Conservation (phyloP, 441 rosid species). For the Erodium texanum region DNA sequence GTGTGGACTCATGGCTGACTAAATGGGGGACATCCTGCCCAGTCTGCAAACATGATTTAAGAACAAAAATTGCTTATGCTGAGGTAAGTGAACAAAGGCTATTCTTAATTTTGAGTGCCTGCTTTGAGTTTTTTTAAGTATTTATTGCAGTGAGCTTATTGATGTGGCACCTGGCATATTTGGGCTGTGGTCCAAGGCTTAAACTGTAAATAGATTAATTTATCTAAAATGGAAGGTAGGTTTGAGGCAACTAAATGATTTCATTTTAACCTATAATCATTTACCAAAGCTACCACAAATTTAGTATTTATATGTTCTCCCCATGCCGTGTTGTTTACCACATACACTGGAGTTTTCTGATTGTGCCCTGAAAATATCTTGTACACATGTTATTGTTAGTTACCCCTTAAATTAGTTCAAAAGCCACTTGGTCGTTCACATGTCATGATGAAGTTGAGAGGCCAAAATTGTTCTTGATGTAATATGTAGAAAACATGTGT, state of each 20-base stretch:
- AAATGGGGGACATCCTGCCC: constrained; percentile 74
- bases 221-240: no score
- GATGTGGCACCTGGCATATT: neutral
- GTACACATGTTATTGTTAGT: no score
- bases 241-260: no score
- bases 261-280: no score
- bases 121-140: neutral
- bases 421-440: neutral
- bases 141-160: neutral
- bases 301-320: no score
- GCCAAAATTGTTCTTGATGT: neutral
- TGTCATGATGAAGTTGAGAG: neutral
- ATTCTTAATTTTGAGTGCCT: neutral
- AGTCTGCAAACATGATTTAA: constrained; percentile 67
- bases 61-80: constrained; percentile 26
- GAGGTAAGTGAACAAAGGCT: constrained; percentile 31
- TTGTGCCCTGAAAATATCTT: no score
- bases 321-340: no score
- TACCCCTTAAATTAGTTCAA: neutral
- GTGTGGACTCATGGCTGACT: constrained; percentile 69
- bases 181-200: no score
- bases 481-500: neutral
- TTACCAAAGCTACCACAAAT: no score
- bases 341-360: no score
- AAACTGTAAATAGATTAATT: no score